phyloP scores from a whole-genome alignment of 768 basidiomycete species.

The Epithele typhae region DNA sequence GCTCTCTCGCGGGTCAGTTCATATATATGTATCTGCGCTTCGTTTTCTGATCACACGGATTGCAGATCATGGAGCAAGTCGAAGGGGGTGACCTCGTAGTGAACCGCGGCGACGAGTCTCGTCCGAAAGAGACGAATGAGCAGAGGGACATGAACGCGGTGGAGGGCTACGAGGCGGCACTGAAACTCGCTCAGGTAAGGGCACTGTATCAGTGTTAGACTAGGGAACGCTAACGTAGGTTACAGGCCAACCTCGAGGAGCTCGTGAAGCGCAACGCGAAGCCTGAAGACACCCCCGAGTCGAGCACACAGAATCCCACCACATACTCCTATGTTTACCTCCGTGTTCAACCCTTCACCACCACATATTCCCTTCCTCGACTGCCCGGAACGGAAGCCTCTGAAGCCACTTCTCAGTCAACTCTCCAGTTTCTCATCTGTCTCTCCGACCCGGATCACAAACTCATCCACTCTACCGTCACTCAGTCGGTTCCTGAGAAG shows the following conservation, averaged over 20 bases:
- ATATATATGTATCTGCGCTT: conserved; percentile 2
- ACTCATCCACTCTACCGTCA: conserved; percentile 70
- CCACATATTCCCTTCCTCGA: conserved; percentile 43
- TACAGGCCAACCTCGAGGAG: conserved; percentile 76
- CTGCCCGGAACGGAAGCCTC: conserved; percentile 20
- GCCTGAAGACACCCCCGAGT: conserved; percentile 24
- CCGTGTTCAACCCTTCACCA: conserved; percentile 85
- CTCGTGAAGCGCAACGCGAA: conserved; percentile 61
- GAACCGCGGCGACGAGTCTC: conserved; percentile 75
- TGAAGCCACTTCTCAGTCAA: conserved; percentile 27
- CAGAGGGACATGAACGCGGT: conserved; percentile 75
- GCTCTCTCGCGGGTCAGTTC: conserved; percentile 69
- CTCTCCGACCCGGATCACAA: conserved; percentile 77
- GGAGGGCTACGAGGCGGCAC: conserved; percentile 78
- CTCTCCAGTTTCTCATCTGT: conserved; percentile 61
- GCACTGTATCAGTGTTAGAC: too few species aligned
- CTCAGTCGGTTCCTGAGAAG: conserved; percentile 75
- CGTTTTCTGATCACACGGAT: neutral
- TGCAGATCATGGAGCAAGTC: conserved; percentile 85
- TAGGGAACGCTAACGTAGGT: neutral
- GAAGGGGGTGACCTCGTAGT: conserved; percentile 89
- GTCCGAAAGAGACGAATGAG: conserved; percentile 53
- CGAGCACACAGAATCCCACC: conserved; percentile 50
- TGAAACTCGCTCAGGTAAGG: conserved; percentile 78
- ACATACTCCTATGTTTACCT: conserved; percentile 90